Evolutionary conservation across 495 filamentous ascomycete genomes (phyloP).

Genomic region (Aspergillus campestris): DNA sequence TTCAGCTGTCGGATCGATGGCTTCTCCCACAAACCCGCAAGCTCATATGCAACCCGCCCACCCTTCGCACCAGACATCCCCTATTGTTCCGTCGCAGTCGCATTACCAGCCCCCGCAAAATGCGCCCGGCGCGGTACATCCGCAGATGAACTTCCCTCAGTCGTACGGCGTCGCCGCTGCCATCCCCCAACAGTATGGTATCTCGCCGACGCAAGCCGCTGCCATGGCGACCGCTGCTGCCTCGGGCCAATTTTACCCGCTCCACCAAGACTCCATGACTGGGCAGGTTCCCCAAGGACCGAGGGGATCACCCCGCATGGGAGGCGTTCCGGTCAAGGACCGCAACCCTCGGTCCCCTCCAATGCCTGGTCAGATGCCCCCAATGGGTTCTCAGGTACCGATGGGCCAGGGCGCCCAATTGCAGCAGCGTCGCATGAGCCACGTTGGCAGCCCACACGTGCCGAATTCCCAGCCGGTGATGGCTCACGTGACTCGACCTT

Average conservation of each 20-base stretch:
- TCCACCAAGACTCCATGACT: constrained; percentile 43
- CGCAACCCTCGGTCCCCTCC: constrained; percentile 45
- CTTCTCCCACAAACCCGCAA: constrained; percentile 45
- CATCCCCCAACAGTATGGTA: constrained; percentile 43
- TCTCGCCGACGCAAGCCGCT: constrained; percentile 45
- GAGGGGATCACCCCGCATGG: constrained; percentile 46
- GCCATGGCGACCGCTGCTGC: constrained; percentile 51
- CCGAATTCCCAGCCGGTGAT: constrained; percentile 39
- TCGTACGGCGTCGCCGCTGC: constrained; percentile 39
- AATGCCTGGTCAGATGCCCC: constrained; percentile 41
- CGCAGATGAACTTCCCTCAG: constrained; percentile 46
- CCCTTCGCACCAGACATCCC: constrained; percentile 41
- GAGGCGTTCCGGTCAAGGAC: constrained; percentile 43
- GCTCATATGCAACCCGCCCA: constrained; percentile 44
- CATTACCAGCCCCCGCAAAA: constrained; percentile 43
- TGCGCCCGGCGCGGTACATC: constrained; percentile 39
- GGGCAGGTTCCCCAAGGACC: constrained; percentile 38
- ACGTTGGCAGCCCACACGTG: constrained; percentile 42
- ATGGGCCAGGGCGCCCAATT: constrained; percentile 38
- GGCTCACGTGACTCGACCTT: constrained; percentile 40
- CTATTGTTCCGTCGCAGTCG: constrained; percentile 45
- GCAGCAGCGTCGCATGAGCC: constrained; percentile 42
- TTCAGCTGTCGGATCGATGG: constrained; percentile 38
- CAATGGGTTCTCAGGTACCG: constrained; percentile 42
- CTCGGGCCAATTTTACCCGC: constrained; percentile 42